Evolutionary conservation across 108 stramenopile genomes (phyloP).

Genomic region (Cylindrotheca closterium): DNA sequence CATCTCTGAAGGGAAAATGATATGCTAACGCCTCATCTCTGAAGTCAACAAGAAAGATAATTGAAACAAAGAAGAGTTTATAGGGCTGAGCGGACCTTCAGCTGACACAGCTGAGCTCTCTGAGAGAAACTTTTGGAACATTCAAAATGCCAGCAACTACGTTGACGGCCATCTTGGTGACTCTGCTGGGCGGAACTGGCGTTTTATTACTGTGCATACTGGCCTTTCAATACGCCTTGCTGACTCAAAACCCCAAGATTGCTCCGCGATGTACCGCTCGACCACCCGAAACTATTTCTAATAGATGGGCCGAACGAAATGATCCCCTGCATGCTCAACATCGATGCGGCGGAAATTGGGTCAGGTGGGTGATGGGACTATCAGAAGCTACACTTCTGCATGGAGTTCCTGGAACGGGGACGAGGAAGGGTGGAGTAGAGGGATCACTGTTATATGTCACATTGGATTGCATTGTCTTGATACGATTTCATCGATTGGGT

Average conservation of each 20-base stretch:
- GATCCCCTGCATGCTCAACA: neutral
- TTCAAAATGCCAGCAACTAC: neutral
- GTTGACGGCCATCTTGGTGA: neutral
- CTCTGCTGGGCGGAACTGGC: neutral
- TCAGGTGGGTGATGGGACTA: conserved; percentile 53
- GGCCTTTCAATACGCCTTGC: neutral
- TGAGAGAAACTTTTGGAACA: no score
- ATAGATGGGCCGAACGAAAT: neutral
- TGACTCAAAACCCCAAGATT: neutral
- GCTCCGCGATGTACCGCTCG: neutral
- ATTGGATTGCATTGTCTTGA: conserved; percentile 76
- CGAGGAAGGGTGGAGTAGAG: conserved; percentile 52
- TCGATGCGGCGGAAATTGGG: conserved; percentile 38
- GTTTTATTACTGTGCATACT: neutral
- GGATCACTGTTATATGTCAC: conserved; percentile 67
- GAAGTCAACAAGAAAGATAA: no score
- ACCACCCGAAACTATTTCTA: neutral
- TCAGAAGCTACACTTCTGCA: conserved; percentile 60
- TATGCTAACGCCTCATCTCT: no score
- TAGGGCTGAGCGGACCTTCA: no score
- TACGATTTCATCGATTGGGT: conserved; percentile 72
- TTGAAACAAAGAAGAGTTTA: no score
- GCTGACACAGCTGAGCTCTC: no score
- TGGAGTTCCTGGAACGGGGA: conserved; percentile 85
- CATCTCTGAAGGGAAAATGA: no score